Evolutionary conservation across 164 flowering plant genomes (phyloP).

Genomic region (Berberis thunbergii): DNA sequence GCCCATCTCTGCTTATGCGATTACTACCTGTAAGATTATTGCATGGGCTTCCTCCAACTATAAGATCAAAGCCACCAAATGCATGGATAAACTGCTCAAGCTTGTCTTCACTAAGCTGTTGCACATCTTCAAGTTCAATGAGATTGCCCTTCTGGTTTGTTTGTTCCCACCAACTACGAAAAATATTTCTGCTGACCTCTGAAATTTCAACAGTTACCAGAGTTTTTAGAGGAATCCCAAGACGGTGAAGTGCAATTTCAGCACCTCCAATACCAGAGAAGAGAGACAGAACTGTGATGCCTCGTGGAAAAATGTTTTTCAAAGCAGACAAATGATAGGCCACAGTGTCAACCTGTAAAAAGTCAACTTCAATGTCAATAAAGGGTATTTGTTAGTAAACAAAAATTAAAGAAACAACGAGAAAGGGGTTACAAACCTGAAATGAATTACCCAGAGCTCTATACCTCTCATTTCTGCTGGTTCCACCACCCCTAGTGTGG

Average conservation of each 20-base stretch:
- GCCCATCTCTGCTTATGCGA: background rate
- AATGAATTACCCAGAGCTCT: background rate
- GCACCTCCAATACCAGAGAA: conserved; percentile 5
- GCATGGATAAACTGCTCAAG: background rate
- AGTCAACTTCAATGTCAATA: background rate
- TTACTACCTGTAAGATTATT: conserved; percentile 1
- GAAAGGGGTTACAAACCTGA: background rate
- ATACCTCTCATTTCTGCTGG: background rate
- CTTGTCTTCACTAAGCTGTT: background rate
- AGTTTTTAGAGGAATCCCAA: conserved; percentile 1
- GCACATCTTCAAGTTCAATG: background rate
- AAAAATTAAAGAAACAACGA: background rate
- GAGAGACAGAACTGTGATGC: background rate
- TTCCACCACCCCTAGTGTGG: background rate
- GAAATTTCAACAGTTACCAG: background rate
- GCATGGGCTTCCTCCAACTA: conserved; percentile 5
- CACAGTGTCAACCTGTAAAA: background rate
- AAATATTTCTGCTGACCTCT: background rate
- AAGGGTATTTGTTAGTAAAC: background rate
- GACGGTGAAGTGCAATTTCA: background rate
- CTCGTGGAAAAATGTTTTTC: background rate
- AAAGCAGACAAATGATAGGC: background rate
- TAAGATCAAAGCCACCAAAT: background rate
- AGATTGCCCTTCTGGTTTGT: background rate
- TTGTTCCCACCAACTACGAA: background rate